These are phyloP conservation scores for Tricholomella constricta DNA, from an alignment of 768 basidiomycete genomes.

Conservation along the genomic window DNA sequence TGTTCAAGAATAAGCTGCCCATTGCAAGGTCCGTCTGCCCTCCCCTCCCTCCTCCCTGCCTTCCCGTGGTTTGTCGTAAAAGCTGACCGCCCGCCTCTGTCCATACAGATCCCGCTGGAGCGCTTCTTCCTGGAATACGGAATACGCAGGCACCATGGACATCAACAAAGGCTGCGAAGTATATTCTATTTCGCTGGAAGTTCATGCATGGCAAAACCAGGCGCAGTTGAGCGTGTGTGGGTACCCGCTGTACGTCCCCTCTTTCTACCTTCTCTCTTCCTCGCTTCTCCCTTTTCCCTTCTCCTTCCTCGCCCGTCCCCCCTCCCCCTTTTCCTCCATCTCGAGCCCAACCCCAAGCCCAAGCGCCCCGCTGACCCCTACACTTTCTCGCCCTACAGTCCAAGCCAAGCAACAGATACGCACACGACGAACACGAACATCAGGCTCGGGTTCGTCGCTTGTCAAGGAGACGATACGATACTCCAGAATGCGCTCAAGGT, in stretches of 20 bases:
- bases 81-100: constrained; percentile 60
- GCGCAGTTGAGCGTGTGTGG: constrained; percentile 79
- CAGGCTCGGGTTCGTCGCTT: constrained; percentile 68
- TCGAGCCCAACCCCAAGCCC: too few relatives aligned
- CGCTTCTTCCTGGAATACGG: constrained; percentile 81
- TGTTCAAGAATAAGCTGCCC: constrained; percentile 88
- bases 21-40: constrained; percentile 37
- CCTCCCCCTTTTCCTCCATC: too few relatives aligned
- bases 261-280: neutral
- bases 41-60: neutral
- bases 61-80: too few relatives aligned
- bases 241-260: constrained; percentile 93
- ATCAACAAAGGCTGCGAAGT: constrained; percentile 94
- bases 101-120: constrained; percentile 73
- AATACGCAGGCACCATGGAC: constrained; percentile 86
- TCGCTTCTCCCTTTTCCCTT: neutral
- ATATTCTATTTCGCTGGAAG: constrained; percentile 91
- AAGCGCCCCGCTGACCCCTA: neutral
- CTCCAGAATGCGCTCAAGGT: constrained; percentile 76
- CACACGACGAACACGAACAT: too few relatives aligned
- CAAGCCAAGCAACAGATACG: constrained; percentile 81
- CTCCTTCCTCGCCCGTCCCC: neutral
- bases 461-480: constrained; percentile 85
- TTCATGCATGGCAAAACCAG: constrained; percentile 93
- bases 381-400: constrained; percentile 43